A percentile compares a stretch with the other conserved stretches of the same genome.
These are phyloP conservation scores for Bisporella sp. DNA, from an alignment of 2,329 filamentous ascomycete species.

Conservation along the genomic window DNA sequence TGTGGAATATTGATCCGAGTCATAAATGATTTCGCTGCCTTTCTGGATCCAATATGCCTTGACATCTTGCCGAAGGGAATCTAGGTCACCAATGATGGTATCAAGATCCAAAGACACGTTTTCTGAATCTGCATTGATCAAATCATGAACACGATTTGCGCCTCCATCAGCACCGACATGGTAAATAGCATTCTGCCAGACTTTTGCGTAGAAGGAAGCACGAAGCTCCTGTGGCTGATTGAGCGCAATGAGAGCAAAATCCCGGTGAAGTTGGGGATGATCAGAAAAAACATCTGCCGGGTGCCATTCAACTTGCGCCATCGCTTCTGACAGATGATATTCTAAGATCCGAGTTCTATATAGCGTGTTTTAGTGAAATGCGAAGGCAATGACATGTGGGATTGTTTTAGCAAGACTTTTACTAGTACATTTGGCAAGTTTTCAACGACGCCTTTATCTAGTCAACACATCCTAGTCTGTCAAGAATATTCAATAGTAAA, in stretches of 20 bases:
- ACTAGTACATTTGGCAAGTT: too few relatives aligned
- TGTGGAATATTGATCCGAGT: conserved; percentile 78
- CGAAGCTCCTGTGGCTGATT: conserved; percentile 50
- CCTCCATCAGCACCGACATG: conserved; percentile 86
- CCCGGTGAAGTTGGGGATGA: conserved; percentile 16
- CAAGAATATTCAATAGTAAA: too few relatives aligned
- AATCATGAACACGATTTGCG: conserved; percentile 64
- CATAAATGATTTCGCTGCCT: conserved; percentile 56
- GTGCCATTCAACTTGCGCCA: conserved; percentile 24
- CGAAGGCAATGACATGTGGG: too few relatives aligned
- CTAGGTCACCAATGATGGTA: conserved; percentile 82
- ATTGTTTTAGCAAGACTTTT: too few relatives aligned
- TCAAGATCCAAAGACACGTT: conserved; percentile 27
- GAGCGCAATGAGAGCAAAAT: conserved; percentile 48
- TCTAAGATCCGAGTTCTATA: background rate
- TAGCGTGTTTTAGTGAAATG: too few relatives aligned
- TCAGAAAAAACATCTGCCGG: conserved; percentile 27
- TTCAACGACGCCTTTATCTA: too few relatives aligned
- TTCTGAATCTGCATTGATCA: conserved; percentile 22
- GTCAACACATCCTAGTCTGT: too few relatives aligned
- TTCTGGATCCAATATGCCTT: conserved; percentile 38
- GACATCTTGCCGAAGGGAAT: conserved; percentile 64
- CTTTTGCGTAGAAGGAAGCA: conserved; percentile 28
- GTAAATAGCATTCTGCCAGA: conserved; percentile 41
- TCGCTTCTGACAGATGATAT: background rate